These are phyloP conservation scores for Globisporangium takayamanum DNA, from an alignment of 352 stramenopile species.

Conservation along the genomic window DNA sequence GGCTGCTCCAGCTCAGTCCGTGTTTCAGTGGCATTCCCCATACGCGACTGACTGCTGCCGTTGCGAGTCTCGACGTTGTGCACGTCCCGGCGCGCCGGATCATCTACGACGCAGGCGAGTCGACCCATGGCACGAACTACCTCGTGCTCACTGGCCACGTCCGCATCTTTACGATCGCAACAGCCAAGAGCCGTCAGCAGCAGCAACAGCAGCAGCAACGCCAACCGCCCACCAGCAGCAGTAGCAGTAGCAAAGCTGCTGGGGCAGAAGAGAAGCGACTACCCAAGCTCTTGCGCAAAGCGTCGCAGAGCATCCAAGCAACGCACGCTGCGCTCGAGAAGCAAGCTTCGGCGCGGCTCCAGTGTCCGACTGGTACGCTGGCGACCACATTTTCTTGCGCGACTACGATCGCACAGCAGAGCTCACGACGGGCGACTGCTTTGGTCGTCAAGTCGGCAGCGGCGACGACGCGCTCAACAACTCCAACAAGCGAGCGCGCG, in stretches of 20 bases:
- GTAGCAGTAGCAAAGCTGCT: too few species aligned
- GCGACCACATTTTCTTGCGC: slow-evolving; percentile 25
- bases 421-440: slow-evolving; percentile 16
- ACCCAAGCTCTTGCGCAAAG: slow-evolving; percentile 8
- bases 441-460: slow-evolving; percentile 14
- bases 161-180: slow-evolving; percentile 9
- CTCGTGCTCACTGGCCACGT: slow-evolving; percentile 19
- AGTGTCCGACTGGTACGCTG: slow-evolving; percentile 19
- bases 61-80: slow-evolving; percentile 12
- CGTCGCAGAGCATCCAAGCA: neutral
- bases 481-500: neutral
- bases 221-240: too few species aligned
- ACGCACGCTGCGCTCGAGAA: slow-evolving; percentile 7
- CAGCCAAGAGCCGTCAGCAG: slow-evolving; percentile 5
- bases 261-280: slow-evolving; percentile 5
- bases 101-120: slow-evolving; percentile 22
- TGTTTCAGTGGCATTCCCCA: slow-evolving; percentile 20
- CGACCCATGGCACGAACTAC: slow-evolving; percentile 12
- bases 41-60: slow-evolving; percentile 10
- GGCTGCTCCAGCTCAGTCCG: slow-evolving; percentile 15
- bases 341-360: neutral
- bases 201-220: neutral
- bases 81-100: slow-evolving; percentile 17
- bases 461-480: neutral
- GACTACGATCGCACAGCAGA: slow-evolving; percentile 25